These are phyloP conservation scores for Colletotrichum acutatum DNA, from an alignment of 2,329 filamentous ascomycete species.

Conservation along the genomic window DNA sequence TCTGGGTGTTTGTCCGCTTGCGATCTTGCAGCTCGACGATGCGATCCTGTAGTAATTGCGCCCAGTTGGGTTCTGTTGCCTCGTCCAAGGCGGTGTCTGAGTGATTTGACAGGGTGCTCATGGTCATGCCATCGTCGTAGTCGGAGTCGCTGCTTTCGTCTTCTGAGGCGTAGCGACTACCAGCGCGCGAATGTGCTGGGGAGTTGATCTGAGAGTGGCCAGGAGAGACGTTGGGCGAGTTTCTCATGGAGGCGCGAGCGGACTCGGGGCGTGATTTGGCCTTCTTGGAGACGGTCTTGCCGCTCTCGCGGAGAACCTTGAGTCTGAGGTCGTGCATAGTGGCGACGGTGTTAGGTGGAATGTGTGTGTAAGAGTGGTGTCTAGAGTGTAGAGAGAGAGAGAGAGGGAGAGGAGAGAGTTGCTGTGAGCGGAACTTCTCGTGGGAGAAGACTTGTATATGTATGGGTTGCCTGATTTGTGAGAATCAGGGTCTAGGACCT, in stretches of 20 bases:
- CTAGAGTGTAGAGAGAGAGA: neutral
- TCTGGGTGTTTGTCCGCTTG: constrained; percentile 80
- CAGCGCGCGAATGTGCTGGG: constrained; percentile 67
- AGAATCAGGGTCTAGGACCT: neutral
- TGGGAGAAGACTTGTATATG: constrained; percentile 2
- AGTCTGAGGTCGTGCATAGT: constrained; percentile 73
- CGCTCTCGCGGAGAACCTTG: constrained; percentile 75
- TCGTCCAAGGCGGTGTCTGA: constrained; percentile 67
- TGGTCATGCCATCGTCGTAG: constrained; percentile 58
- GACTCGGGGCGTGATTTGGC: constrained; percentile 67
- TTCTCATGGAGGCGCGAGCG: constrained; percentile 66
- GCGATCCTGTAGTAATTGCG: constrained; percentile 70
- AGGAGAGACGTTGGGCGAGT: constrained; percentile 69
- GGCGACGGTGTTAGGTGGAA: neutral
- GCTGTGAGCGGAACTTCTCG: too few species aligned
- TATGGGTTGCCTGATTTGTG: neutral
- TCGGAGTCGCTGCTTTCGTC: constrained; percentile 70
- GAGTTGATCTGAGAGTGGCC: constrained; percentile 67
- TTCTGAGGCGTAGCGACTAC: constrained; percentile 72
- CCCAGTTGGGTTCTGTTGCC: constrained; percentile 67
- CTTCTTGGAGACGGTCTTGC: constrained; percentile 79
- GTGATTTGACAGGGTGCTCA: constrained; percentile 53
- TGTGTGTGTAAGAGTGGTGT: neutral
- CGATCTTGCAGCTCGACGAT: constrained; percentile 78
- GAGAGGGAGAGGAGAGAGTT: too few species aligned